These are phyloP conservation scores for Xylaria sp. DNA, from an alignment of 2,329 filamentous ascomycete species.

Conservation along the genomic window DNA sequence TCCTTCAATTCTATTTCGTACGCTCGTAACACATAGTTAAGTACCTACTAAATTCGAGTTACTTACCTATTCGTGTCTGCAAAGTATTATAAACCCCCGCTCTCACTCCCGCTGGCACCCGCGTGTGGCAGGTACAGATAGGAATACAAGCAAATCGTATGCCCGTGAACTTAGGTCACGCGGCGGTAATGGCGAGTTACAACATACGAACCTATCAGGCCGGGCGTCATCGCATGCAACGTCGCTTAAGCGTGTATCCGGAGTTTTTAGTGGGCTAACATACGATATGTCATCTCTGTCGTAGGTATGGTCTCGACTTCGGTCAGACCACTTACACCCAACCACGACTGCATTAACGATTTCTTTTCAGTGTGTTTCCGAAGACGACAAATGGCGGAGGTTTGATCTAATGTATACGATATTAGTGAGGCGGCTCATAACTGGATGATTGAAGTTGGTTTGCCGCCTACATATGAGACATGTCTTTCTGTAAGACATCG, in stretches of 20 bases:
- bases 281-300: not conserved
- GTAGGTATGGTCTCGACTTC: not conserved
- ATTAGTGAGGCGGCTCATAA: no score
- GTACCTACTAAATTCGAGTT: no score
- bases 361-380: not conserved
- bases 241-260: conserved; percentile 1
- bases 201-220: conserved; percentile 6
- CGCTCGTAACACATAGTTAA: no score
- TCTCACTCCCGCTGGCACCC: not conserved
- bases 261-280: conserved; percentile 1
- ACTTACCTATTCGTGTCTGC: not conserved
- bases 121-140: not conserved
- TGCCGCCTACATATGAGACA: not conserved
- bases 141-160: not conserved
- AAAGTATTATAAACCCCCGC: not conserved
- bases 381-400: not conserved
- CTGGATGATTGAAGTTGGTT: not conserved
- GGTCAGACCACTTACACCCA: not conserved
- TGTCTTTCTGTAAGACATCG: not conserved
- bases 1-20: not conserved
- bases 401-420: not conserved
- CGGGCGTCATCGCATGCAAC: conserved; percentile 1
- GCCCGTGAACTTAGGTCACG: not conserved
- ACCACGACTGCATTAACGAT: not conserved
- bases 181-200: not conserved